Base-by-base conservation (phyloP, 176 grass and related monocot species). In the Saccharum officinarum region DNA sequence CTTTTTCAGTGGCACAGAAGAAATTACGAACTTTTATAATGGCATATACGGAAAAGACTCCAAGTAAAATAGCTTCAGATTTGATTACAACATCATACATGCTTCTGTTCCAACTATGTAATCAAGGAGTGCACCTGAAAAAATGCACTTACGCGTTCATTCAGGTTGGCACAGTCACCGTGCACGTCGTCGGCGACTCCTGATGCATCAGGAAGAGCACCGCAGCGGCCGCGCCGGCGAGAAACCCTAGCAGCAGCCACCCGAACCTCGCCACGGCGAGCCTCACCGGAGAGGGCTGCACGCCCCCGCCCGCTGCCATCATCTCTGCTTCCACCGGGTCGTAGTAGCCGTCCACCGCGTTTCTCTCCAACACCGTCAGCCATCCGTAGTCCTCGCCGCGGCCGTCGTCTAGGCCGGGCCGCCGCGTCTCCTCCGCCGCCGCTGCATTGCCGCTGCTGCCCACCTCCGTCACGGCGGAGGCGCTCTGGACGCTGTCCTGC, bases 161-260 rank as follows among this genome's bases (percentile, higher is more conserved):
- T 90, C 75, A 90, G 49, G 89, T 84, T 3, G 89, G 84, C 13
- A 87, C 74, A 0, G 34, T 36, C 3, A 90, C 38, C 9, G 78
- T 17, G 68, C 74, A 79, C 30, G 30, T 31, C 2, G 25, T 16
- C 8, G 79, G 44, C 12, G 14, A 10, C 16, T 66, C 64, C 23
- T 20, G n/a, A 9, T 49, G 8, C 67, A 14, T 83, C 16, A 83
- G n/a, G 31, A 79, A 25, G 60, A 90, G 69, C 67, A 47, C 41
- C 0, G 75, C 33, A 2, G 47, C 47, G 1, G 80, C 68, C 3
- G 25, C 46, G 60, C 89, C 80, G 69, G 61, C 46, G 75, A 75
- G 39, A 40, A 90, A 90, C 57, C 88, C 88, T 68, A 83, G 80
- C 75, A 86, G 8, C 60, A 90, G 25, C 28, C 10, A 85, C 1